Conservation (phyloP, 495 filamentous ascomycete genomes). For the Mycothermus thermophilus region DNA sequence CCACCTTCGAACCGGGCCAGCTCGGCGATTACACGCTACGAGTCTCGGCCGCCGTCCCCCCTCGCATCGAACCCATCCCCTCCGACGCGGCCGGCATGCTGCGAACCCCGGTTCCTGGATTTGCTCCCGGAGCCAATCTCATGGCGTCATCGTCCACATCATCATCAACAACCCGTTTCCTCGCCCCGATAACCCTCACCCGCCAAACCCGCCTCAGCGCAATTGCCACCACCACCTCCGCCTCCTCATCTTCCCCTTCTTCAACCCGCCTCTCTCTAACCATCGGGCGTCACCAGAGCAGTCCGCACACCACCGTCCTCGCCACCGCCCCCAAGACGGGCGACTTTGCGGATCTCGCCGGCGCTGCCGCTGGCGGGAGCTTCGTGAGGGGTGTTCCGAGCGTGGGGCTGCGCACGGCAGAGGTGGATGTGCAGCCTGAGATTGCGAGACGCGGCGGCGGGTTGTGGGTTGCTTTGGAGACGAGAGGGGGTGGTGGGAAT, state of each 20-base stretch:
- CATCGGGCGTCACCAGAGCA: neutral
- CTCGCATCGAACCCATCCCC: constrained; percentile 40
- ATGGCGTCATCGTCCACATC: neutral
- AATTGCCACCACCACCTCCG: constrained; percentile 16
- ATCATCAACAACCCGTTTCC: constrained; percentile 11
- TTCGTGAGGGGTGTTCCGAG: constrained; percentile 46
- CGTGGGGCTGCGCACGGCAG: constrained; percentile 52
- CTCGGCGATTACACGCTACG: constrained; percentile 60
- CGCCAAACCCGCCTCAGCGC: constrained; percentile 47
- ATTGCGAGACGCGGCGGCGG: constrained; percentile 33
- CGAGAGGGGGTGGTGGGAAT: constrained; percentile 34
- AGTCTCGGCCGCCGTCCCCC: constrained; percentile 45
- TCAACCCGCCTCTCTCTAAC: neutral
- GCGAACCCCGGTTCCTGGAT: constrained; percentile 35
- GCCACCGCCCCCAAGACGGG: neutral
- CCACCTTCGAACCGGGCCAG: constrained; percentile 72
- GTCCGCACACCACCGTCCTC: constrained; percentile 43
- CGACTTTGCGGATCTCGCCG: neutral
- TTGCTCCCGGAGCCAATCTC: constrained; percentile 17
- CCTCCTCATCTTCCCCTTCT: neutral
- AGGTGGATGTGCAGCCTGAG: constrained; percentile 54
- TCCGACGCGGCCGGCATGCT: constrained; percentile 57
- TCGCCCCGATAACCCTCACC: constrained; percentile 35
- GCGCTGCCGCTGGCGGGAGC: constrained; percentile 15
- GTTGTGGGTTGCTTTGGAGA: constrained; percentile 69